These are phyloP conservation scores for Infundibulicybe gibba DNA, from an alignment of 768 basidiomycete species.

Conservation along the genomic window DNA sequence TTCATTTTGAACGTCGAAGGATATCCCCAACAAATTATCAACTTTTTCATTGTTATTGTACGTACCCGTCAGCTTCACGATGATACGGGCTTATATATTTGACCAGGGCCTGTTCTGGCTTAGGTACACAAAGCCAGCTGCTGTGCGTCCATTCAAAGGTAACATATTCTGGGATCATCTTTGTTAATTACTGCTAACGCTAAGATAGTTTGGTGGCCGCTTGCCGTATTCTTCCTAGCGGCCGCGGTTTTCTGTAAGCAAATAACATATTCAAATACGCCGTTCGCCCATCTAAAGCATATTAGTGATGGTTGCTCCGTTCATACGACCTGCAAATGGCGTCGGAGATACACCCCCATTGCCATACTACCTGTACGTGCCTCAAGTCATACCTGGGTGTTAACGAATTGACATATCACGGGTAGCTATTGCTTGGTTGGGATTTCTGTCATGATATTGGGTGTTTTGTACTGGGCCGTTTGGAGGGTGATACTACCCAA, in stretches of 20 bases:
- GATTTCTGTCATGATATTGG: slow-evolving; percentile 41
- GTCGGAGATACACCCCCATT: slow-evolving; percentile 59
- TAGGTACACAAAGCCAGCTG: slow-evolving; percentile 44
- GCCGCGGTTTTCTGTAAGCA: slow-evolving; percentile 47
- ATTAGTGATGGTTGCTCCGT: slow-evolving; percentile 51
- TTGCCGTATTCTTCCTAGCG: slow-evolving; percentile 52
- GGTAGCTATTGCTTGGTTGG: slow-evolving; percentile 25
- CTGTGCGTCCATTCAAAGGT: slow-evolving; percentile 52
- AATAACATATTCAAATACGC: background rate
- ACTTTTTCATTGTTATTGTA: slow-evolving; percentile 53
- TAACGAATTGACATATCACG: too few species aligned
- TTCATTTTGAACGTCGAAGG: slow-evolving; percentile 58
- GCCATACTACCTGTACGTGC: slow-evolving; percentile 48
- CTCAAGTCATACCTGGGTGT: background rate
- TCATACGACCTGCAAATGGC: slow-evolving; percentile 49
- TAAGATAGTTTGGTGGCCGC: slow-evolving; percentile 46
- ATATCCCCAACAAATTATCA: slow-evolving; percentile 53
- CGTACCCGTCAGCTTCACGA: slow-evolving; percentile 8
- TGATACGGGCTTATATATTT: too few species aligned
- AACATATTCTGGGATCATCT: background rate
- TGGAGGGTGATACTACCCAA: slow-evolving; percentile 50
- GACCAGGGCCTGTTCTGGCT: slow-evolving; percentile 52
- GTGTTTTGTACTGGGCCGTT: slow-evolving; percentile 49
- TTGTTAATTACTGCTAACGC: background rate
- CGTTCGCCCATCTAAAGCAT: background rate